Conservation (phyloP, 176 grass and related monocot species). For the Musa acuminata region DNA sequence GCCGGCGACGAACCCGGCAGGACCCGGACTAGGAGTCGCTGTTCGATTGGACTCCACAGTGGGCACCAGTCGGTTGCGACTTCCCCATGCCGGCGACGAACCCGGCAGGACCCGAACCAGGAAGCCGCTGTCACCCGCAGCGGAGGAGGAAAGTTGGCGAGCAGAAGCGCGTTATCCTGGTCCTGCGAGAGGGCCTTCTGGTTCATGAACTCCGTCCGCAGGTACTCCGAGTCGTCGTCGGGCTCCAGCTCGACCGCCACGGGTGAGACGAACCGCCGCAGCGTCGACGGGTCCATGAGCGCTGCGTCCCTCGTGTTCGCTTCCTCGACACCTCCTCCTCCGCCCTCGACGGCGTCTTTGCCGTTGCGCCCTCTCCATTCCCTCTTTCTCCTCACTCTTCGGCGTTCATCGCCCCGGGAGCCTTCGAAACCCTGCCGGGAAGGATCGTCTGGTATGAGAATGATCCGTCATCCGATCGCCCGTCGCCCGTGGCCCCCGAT, state of each 20-base stretch:
- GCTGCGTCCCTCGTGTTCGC: conserved; percentile 12
- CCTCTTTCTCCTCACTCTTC: background rate
- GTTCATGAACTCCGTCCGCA: conserved; percentile 20
- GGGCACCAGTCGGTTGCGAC: no score
- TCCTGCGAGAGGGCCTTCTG: conserved; percentile 7
- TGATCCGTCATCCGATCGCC: conserved; percentile 31
- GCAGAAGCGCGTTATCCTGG: conserved; percentile 13
- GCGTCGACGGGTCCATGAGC: background rate
- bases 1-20: no score
- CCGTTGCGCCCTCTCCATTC: background rate
- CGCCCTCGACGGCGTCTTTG: background rate
- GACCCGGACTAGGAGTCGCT: no score
- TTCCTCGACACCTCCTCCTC: conserved; percentile 16
- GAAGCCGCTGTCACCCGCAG: no score
- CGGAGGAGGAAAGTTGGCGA: conserved; percentile 10
- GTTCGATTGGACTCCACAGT: no score
- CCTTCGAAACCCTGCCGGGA: conserved; percentile 20
- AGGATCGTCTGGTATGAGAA: conserved; percentile 22
- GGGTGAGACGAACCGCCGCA: conserved; percentile 12
- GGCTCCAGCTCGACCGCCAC: background rate
- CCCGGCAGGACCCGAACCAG: no score
- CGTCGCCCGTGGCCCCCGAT: conserved; percentile 41
- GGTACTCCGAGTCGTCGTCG: conserved; percentile 15
- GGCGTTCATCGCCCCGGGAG: conserved; percentile 9
- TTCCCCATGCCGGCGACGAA: no score